Conservation (phyloP, 768 basidiomycete genomes). For the Leccinellum rugosiceps region DNA sequence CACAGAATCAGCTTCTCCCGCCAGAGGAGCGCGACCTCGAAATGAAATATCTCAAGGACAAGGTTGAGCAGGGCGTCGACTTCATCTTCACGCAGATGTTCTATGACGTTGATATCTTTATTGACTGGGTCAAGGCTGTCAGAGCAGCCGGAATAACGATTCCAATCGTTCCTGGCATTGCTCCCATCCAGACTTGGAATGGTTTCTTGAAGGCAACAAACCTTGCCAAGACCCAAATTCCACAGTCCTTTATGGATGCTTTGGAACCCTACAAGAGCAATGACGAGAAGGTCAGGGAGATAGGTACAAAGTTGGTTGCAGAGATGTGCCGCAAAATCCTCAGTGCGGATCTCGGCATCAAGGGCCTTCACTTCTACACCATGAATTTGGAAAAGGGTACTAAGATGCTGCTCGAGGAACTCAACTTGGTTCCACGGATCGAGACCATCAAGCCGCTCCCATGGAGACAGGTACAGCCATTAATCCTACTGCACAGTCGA, state of each 20-base stretch:
- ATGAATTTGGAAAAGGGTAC: slow-evolving; percentile 97
- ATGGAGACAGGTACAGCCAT: slow-evolving; percentile 79
- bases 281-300: slow-evolving; percentile 87
- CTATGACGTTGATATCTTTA: slow-evolving; percentile 89
- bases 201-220: slow-evolving; percentile 84
- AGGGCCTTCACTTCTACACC: slow-evolving; percentile 93
- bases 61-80: slow-evolving; percentile 83
- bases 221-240: slow-evolving; percentile 76
- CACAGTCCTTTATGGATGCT: slow-evolving; percentile 67
- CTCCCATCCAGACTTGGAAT: slow-evolving; percentile 95
- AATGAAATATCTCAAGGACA: slow-evolving; percentile 84
- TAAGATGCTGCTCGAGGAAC: slow-evolving; percentile 90
- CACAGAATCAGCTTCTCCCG: slow-evolving; percentile 73
- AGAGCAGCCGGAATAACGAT: slow-evolving; percentile 84
- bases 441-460: slow-evolving; percentile 95
- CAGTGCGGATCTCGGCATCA: slow-evolving; percentile 73
- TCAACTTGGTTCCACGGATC: slow-evolving; percentile 81
- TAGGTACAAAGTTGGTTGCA: slow-evolving; percentile 92
- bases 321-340: slow-evolving; percentile 92
- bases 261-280: slow-evolving; percentile 87
- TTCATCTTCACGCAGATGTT: slow-evolving; percentile 99
- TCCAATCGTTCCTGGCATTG: slow-evolving; percentile 91
- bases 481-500: neutral
- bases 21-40: slow-evolving; percentile 74
- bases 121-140: slow-evolving; percentile 83